Conservation (phyloP, 2,329 filamentous ascomycete species). For the Chaetomiaceae sp. region DNA sequence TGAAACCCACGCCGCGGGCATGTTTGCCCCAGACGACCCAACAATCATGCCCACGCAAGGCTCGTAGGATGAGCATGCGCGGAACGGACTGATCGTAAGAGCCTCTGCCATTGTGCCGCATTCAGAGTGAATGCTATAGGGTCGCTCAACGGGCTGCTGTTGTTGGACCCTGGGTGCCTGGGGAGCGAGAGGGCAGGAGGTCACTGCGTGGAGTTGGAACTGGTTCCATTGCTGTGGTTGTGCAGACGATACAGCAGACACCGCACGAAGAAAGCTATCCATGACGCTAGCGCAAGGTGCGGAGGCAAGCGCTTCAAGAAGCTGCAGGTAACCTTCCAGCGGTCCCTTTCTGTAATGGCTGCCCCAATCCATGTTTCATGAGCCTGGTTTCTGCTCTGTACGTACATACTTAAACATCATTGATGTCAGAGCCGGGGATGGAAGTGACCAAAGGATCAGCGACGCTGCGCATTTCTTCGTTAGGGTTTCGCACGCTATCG, state of each 20-base stretch:
- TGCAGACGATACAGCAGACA: not conserved
- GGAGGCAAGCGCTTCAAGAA: too few species aligned
- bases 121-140: not conserved
- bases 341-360: too few species aligned
- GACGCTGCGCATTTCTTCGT: not conserved
- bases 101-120: not conserved
- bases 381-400: not conserved
- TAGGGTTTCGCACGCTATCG: not conserved
- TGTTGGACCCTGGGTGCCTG: conserved; percentile 1
- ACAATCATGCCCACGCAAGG: too few species aligned
- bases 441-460: too few species aligned
- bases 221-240: not conserved
- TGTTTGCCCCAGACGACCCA: too few species aligned
- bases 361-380: too few species aligned
- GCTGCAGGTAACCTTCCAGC: too few species aligned
- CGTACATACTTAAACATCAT: not conserved
- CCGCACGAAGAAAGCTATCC: too few species aligned
- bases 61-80: too few species aligned
- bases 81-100: not conserved
- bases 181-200: not conserved
- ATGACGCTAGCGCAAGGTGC: too few species aligned
- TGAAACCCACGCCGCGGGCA: too few species aligned
- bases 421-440: not conserved
- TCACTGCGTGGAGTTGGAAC: not conserved
- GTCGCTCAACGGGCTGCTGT: not conserved